Conservation (phyloP, 768 basidiomycete genomes). For the Punctularia strigosozonata region DNA sequence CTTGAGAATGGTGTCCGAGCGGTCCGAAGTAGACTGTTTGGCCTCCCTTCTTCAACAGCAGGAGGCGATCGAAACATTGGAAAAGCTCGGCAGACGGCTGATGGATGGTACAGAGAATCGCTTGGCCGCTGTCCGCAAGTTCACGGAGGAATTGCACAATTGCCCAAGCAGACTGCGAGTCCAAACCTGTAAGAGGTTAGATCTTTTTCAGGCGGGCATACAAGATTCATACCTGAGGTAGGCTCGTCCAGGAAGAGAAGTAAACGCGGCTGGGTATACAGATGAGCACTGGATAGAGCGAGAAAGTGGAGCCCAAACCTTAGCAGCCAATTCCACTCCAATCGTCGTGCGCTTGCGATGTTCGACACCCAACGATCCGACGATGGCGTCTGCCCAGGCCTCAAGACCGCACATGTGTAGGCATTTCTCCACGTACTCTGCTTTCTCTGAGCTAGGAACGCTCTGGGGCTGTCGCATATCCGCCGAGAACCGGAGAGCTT, state of each 20-base stretch:
- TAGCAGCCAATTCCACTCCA: conserved; percentile 79
- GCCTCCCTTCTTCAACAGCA: conserved; percentile 72
- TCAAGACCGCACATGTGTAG: conserved; percentile 55
- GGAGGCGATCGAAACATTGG: conserved; percentile 69
- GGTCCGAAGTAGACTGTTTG: conserved; percentile 59
- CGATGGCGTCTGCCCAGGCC: conserved; percentile 52
- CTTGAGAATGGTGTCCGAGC: conserved; percentile 46
- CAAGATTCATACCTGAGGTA: too few relatives aligned
- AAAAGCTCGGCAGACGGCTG: conserved; percentile 81
- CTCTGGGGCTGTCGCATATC: conserved; percentile 61
- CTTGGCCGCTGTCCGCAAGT: conserved; percentile 73
- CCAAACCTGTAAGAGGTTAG: too few relatives aligned
- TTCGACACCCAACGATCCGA: conserved; percentile 58
- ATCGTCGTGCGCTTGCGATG: conserved; percentile 77
- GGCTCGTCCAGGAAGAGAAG: conserved; percentile 86
- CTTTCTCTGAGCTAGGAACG: conserved; percentile 58
- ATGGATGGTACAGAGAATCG: conserved; percentile 76
- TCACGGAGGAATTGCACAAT: conserved; percentile 65
- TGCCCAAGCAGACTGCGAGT: conserved; percentile 81
- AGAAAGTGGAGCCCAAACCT: conserved; percentile 17
- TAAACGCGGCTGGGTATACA: conserved; percentile 43
- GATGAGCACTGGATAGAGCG: neutral
- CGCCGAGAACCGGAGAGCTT: conserved; percentile 74
- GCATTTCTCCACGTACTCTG: conserved; percentile 55
- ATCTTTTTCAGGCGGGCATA: too few relatives aligned